Conservation (phyloP, 495 filamentous ascomycete species). For the Terfezia claveryi region DNA sequence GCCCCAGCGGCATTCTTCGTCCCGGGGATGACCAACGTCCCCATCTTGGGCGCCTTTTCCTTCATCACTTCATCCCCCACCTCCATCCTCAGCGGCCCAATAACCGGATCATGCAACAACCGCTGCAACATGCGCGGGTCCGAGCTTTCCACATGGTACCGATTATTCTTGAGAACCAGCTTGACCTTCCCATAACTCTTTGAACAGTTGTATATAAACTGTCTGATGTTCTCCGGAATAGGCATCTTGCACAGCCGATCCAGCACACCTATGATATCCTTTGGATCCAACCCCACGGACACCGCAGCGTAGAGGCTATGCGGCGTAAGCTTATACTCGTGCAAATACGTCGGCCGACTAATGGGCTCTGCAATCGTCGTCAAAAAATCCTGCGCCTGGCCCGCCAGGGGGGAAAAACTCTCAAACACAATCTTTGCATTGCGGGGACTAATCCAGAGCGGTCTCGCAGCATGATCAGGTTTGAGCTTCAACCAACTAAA, state of each 20-base stretch:
- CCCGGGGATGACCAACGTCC: conserved; percentile 77
- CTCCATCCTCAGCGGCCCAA: conserved; percentile 38
- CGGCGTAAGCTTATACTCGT: conserved; percentile 79
- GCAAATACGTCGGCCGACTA: conserved; percentile 66
- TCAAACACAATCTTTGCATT: conserved; percentile 82
- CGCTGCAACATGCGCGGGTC: conserved; percentile 68
- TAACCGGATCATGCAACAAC: conserved; percentile 51
- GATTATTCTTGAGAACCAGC: conserved; percentile 80
- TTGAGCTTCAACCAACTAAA: conserved; percentile 65
- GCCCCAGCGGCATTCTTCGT: conserved; percentile 81
- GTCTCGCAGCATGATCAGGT: conserved; percentile 66
- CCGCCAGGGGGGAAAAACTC: conserved; percentile 69
- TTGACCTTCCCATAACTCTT: conserved; percentile 88
- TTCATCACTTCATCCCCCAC: conserved; percentile 46
- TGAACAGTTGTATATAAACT: conserved; percentile 65
- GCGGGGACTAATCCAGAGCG: conserved; percentile 74
- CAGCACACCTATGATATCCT: conserved; percentile 75
- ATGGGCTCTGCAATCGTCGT: conserved; percentile 88
- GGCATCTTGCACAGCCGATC: conserved; percentile 73
- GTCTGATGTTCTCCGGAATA: conserved; percentile 51
- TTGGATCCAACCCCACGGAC: conserved; percentile 63
- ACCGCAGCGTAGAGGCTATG: conserved; percentile 91
- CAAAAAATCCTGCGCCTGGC: conserved; percentile 78
- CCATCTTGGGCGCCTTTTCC: conserved; percentile 66
- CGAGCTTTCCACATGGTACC: conserved; percentile 78